Evolutionary conservation across 2,329 filamentous ascomycete species (phyloP), one percentile per base, ranked within the genome.

Genomic region (Sphaerulina musiva): DNA sequence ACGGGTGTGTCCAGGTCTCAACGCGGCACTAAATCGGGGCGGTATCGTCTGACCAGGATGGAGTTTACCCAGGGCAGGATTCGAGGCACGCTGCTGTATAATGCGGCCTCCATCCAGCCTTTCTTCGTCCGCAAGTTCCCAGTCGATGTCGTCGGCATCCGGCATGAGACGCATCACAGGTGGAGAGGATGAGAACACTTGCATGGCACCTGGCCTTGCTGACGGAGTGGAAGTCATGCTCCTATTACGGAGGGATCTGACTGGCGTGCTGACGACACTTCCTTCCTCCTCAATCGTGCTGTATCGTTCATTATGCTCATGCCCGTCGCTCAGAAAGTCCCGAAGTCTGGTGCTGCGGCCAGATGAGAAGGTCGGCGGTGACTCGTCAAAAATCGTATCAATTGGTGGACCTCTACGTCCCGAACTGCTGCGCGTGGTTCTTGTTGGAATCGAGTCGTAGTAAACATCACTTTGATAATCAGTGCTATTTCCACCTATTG

Each of bases 361-460:
- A 9, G 66, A 68, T 4, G 63, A 66, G 51, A 66, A 68, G 12
- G 51, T 59, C 1, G 65, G 63, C 31, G 66, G 85, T 11, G 86
- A 88, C 63, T 91, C 87, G 70, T 91, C 86, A 69, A 90, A 91
- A 76, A 90, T 87, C 23, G 83, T 87, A 65, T 90, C 86, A 47
- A 90, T 82, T 46, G 77, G 74, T 12, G 86, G 85, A 29, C 85
- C 86, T 66, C 88, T 83, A 45, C 83, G 78, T 34, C 82, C 80
- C 56, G 83, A 81, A 51, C 80, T 77, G 58, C 83, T 85, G 57
- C 80, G 79, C 8, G 86, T 89, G 39, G 80, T 84, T 56, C 80
- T 77, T 12, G 87, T 90, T 50, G 85, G 83, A 61, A 89, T 72
- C 31, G 87, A 90, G 73, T 91, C 87, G 69, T 83, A 90, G 53